Evolutionary conservation across 305 asterid genomes (phyloP), one percentile per base, ranked within the genome.

Genomic region (Fraxinus paxiana): DNA sequence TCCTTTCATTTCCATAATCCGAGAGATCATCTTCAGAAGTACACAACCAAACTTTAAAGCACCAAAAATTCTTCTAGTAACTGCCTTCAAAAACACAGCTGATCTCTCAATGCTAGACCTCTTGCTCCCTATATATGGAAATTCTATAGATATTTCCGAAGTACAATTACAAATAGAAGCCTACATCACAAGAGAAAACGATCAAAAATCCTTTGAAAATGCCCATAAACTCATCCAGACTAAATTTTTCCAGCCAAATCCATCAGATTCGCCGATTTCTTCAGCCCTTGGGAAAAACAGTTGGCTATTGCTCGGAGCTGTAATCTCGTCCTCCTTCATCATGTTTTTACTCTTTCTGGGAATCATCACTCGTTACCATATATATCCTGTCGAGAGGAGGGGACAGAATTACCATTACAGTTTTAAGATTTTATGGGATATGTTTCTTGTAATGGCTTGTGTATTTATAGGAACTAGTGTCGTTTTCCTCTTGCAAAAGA

Each of bases 41-140:
- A 82, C 75, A 7, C 31, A 37, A 70, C 6, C 83, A 37, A 69
- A 69, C 41, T n/a, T 12, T 37, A 81, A 35, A 35, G 79, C 82
- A 48, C 84, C 88, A 77, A 82, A 85, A 20, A 41, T 87, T 80
- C 80, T 92, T 46, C 92, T 91, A 2, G 31, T 90, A 22, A 4
- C 91, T 0, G 87, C 92, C 65, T 93, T 93, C 92, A 91, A 90
- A 86, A 87, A 79, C 77, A 72, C 90, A n/a, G 3, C 70, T 0
- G 94, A 93, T 74, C 84, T 93, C 2, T 34, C 90, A 31, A 90
- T 88, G 89, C 87, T 93, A 5, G 92, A 90, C 54, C 91, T 90
- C 78, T 54, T 92, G 80, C 92, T 92, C 28, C 97, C 93, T 3
- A 10, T 82, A 13, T 84, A 90, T 0, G 82, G 54, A n/a, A 13